phyloP scores from a whole-genome alignment of 306 rosid species.

The Comarum palustre region DNA sequence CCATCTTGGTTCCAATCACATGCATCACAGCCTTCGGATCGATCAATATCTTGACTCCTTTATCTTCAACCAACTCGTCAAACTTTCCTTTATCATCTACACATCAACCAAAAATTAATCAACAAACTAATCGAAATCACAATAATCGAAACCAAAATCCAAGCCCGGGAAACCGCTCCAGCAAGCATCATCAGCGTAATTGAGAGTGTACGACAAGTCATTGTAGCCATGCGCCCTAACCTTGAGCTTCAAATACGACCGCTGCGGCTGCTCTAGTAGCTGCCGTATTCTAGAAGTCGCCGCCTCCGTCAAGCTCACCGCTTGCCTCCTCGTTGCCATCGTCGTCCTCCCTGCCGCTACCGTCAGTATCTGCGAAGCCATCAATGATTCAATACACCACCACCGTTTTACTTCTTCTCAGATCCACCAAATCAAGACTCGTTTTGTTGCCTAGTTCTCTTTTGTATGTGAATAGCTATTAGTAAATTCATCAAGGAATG shows the following conservation, averaged over 20 bases:
- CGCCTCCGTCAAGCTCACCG: conserved; percentile 56
- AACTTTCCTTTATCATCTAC: conserved; percentile 89
- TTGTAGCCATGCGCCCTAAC: conserved; percentile 95
- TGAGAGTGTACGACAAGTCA: conserved; percentile 81
- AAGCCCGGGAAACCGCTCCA: background rate
- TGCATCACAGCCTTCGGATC: conserved; percentile 98
- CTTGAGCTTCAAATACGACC: conserved; percentile 70
- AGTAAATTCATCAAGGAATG: too few species aligned
- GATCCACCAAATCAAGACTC: too few species aligned
- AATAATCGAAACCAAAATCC: conserved; percentile 4
- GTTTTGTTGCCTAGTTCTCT: too few species aligned
- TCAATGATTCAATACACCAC: conserved; percentile 4
- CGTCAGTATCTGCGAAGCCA: conserved; percentile 47
- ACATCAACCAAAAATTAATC: background rate
- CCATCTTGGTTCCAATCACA: conserved; percentile 96
- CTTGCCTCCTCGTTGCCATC: conserved; percentile 63
- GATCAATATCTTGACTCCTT: conserved; percentile 82
- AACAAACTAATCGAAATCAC: background rate
- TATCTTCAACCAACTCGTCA: conserved; percentile 87
- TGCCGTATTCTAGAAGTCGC: conserved; percentile 68
- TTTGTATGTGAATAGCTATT: too few species aligned
- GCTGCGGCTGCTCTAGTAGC: conserved; percentile 67
- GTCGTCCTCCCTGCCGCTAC: conserved; percentile 31
- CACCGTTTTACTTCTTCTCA: background rate
- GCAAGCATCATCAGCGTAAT: conserved; percentile 61